Percentiles rank a stretch among this genome's conserved stretches.
phyloP scores from a whole-genome alignment of 2,329 filamentous ascomycete genomes.

The Cercospora zeae-maydis region DNA sequence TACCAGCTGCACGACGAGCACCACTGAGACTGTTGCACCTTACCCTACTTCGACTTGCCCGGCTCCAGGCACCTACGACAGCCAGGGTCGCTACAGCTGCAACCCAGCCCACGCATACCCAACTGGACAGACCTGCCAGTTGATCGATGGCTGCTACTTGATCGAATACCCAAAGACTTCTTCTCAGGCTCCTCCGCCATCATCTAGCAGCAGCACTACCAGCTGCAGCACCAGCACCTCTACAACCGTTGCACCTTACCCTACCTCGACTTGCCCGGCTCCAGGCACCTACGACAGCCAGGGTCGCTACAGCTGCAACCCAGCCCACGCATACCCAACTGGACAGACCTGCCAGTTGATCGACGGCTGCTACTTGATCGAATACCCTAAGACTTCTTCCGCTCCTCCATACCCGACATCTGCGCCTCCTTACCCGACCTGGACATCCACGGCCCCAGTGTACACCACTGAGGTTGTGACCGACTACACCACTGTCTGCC shows the following conservation, averaged over 20 bases:
- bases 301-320: constrained; percentile 17
- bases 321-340: constrained; percentile 22
- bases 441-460: constrained; percentile 34
- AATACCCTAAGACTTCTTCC: constrained; percentile 11
- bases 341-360: constrained; percentile 21
- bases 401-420: background rate
- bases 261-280: constrained; percentile 5
- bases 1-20: background rate
- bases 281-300: background rate
- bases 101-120: constrained; percentile 24
- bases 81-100: constrained; percentile 13
- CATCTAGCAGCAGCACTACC: too few species aligned
- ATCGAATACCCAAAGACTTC: constrained; percentile 15
- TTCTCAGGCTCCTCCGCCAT: background rate
- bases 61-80: constrained; percentile 5
- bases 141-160: constrained; percentile 17
- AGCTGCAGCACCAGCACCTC: too few species aligned
- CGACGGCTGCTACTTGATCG: constrained; percentile 18
- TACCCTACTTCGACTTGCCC: constrained; percentile 8
- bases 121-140: constrained; percentile 21
- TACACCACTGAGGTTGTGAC: constrained; percentile 56
- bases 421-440: constrained; percentile 34
- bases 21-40: background rate
- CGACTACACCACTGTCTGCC: constrained; percentile 67
- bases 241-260: too few species aligned